Percentiles rank a stretch among this genome's conserved stretches.
Evolutionary conservation across 768 basidiomycete genomes (phyloP).

Genomic region (Suillus bovinus): DNA sequence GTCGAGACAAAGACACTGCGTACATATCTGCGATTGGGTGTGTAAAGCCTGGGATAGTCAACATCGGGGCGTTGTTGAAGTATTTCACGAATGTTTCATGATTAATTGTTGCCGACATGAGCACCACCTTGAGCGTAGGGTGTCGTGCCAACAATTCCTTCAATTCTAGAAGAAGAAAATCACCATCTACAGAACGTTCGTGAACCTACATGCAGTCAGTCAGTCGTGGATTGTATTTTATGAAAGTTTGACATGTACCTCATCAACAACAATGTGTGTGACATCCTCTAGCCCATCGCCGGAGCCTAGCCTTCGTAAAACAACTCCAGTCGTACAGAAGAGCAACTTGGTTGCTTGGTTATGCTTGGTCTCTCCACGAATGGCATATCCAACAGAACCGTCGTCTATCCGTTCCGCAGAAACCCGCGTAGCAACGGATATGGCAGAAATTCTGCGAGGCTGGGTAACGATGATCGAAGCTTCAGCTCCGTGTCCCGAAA

Average conservation of each 20-base stretch:
- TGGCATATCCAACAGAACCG: constrained; percentile 83
- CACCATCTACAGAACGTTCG: constrained; percentile 89
- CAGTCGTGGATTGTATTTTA: not conserved
- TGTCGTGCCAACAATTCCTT: constrained; percentile 70
- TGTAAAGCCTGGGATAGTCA: constrained; percentile 82
- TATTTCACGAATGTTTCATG: constrained; percentile 83
- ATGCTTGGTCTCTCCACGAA: constrained; percentile 82
- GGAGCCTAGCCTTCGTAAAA: constrained; percentile 72
- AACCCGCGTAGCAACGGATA: constrained; percentile 86
- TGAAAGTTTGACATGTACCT: constrained; percentile 48
- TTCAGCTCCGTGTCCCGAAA: constrained; percentile 54
- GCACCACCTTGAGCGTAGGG: constrained; percentile 69
- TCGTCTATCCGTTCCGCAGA: constrained; percentile 77
- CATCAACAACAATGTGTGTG: constrained; percentile 88
- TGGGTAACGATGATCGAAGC: constrained; percentile 86
- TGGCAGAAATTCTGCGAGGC: constrained; percentile 84
- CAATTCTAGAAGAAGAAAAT: constrained; percentile 84
- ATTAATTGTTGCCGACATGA: constrained; percentile 97
- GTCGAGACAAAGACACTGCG: constrained; percentile 20
- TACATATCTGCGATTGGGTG: constrained; percentile 77
- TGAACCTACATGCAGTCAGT: constrained; percentile 61
- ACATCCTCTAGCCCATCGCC: constrained; percentile 71
- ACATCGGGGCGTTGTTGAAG: constrained; percentile 76
- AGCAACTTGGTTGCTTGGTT: constrained; percentile 68
- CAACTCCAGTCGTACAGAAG: constrained; percentile 95